Evolutionary conservation across 257 asterid genomes (phyloP), one percentile per base, ranked within the genome.

Genomic region (Solanum habrochaites): DNA sequence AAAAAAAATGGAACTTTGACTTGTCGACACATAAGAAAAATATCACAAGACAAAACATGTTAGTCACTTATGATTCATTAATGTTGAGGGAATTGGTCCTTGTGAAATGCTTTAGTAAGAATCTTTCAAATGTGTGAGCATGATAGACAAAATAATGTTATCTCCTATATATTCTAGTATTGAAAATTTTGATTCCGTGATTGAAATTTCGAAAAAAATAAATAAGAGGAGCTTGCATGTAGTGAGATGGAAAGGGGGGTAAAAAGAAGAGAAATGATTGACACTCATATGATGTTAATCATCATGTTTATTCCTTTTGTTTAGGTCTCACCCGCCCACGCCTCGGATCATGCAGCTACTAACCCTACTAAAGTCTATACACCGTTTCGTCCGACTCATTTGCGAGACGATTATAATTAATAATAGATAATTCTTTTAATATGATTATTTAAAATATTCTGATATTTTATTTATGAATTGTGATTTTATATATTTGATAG

Each of bases 271-370:
- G 25, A 7, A 32, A 71, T 71, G 45, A 71, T 71, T 31, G 43
- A 71, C 4, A 71, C 43, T 71, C 43, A 32, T 31, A 70, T 71
- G 78, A 71, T 2, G 43, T 71, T 71, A 69, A 71, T 71, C n/a
- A 70, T 32, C 12, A 71, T 32, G 45, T 32, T 71, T 71, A 31
- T 32, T 32, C 15, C 78, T 71, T 16, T 71, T 71, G 25, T 71
- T 32, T 69, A 4, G 40, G 40, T 0, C 18, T 3, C 39, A 20
- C 21, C 35, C 12, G 12, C 40, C 75, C 75, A 69, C 75, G 75
- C 75, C n/a, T 69, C 6, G 78, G 78, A 71, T 71, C 78, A 71
- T 70, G 77, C 23, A 70, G n/a, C 77, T 70, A 31, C 9, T 27
- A 62, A 29, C 15, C 13, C 70, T 23, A n/a, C 62, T 6, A 52